phyloP scores from a whole-genome alignment of 2,329 filamentous ascomycete species.

The Botrytis galanthina region DNA sequence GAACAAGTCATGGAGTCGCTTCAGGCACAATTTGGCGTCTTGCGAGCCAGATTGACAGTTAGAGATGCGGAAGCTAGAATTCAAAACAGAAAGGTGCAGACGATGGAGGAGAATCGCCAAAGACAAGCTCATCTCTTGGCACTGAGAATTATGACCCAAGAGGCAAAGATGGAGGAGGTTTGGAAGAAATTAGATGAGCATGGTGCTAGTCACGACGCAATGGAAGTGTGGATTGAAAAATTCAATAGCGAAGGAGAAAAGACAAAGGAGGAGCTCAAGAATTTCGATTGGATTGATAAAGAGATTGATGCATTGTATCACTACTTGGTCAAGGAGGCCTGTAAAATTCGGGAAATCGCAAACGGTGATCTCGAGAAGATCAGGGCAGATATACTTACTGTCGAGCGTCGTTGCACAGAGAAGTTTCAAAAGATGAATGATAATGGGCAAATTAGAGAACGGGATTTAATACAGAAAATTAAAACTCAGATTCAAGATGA shows the following conservation, averaged over 20 bases:
- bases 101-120: background rate
- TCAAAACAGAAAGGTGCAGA: background rate
- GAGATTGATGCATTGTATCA: background rate
- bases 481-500: rapidly evolving
- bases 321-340: background rate
- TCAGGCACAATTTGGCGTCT: background rate
- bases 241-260: background rate
- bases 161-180: background rate
- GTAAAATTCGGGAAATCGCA: background rate
- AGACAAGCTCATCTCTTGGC: background rate
- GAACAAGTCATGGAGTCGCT: background rate
- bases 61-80: background rate
- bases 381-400: rapidly evolving
- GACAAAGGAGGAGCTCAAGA: background rate
- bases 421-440: background rate
- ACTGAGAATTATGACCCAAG: background rate
- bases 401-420: background rate
- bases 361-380: background rate
- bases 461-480: background rate
- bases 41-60: background rate
- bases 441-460: background rate
- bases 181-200: background rate
- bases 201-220: background rate
- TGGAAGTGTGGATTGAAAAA: background rate
- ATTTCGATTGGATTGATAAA: background rate